Evolutionary conservation across 768 basidiomycete genomes (phyloP).

Genomic region (Neoboletus magnificus): DNA sequence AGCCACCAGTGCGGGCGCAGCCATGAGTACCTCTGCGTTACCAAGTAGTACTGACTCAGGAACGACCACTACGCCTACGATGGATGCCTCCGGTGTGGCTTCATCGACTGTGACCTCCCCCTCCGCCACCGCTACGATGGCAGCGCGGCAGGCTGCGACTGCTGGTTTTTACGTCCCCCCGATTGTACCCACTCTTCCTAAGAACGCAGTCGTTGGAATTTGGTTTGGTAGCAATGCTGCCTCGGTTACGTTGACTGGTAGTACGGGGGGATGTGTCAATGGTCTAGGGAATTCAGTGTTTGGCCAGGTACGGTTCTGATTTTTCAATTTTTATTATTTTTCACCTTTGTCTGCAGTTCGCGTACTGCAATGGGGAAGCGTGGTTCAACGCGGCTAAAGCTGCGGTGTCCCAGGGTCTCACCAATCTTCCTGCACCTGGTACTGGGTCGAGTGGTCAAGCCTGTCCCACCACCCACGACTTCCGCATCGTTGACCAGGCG

Average conservation of each 20-base stretch:
- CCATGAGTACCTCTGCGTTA: neutral
- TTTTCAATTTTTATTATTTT: neutral
- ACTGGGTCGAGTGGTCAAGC: constrained; percentile 18
- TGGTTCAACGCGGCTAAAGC: constrained; percentile 23
- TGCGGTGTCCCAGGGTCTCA: constrained; percentile 20
- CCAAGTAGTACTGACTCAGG: neutral
- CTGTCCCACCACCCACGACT: constrained; percentile 27
- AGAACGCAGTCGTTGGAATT: constrained; percentile 23
- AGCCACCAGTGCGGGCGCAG: neutral
- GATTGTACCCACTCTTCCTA: constrained; percentile 21
- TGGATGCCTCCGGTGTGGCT: neutral
- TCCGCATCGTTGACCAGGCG: constrained; percentile 27
- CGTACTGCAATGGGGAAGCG: constrained; percentile 22
- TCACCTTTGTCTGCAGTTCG: constrained; percentile 14
- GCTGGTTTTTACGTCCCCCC: constrained; percentile 24
- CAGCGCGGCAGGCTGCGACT: constrained; percentile 9
- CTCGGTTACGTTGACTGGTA: constrained; percentile 21
- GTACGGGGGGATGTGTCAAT: constrained; percentile 22
- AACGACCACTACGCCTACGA: neutral
- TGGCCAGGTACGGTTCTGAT: constrained; percentile 17
- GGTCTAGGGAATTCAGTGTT: constrained; percentile 22
- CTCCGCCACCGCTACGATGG: neutral
- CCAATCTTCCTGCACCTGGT: constrained; percentile 21
- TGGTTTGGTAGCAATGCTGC: constrained; percentile 30
- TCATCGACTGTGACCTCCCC: neutral